Percentiles rank a stretch among this genome's conserved stretches.
These are phyloP conservation scores for Phytophthora hibernalis DNA, from an alignment of 352 stramenopile species.

Conservation along the genomic window DNA sequence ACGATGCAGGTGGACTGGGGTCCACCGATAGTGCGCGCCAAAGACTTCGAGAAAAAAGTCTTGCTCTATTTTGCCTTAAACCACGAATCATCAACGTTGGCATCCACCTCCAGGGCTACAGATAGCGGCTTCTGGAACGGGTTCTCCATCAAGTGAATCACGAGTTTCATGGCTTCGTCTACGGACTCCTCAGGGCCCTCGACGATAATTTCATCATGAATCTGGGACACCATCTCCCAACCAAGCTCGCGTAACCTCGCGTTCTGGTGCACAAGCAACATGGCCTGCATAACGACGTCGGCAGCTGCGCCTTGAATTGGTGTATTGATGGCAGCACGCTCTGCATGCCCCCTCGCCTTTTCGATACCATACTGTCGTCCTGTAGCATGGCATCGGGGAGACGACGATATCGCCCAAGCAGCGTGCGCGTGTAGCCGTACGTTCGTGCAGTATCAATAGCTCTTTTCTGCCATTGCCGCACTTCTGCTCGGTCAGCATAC, in stretches of 20 bases:
- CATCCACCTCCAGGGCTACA: slow-evolving; percentile 93
- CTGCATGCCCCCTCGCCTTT: slow-evolving; percentile 87
- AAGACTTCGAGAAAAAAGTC: slow-evolving; percentile 1
- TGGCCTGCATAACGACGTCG: slow-evolving; percentile 99
- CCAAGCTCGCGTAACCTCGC: slow-evolving; percentile 93
- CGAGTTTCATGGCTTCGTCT: slow-evolving; percentile 89
- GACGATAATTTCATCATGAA: slow-evolving; percentile 99
- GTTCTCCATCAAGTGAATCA: slow-evolving; percentile 97
- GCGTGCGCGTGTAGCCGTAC: slow-evolving; percentile 92
- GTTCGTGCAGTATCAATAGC: slow-evolving; percentile 90
- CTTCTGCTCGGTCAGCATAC: slow-evolving; percentile 95
- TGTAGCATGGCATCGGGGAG: slow-evolving; percentile 93
- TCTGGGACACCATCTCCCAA: slow-evolving; percentile 99
- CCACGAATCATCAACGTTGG: slow-evolving; percentile 97
- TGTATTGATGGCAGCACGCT: slow-evolving; percentile 99
- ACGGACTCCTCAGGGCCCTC: slow-evolving; percentile 97
- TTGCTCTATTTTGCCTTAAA: slow-evolving; percentile 98
- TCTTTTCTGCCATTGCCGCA: slow-evolving; percentile 94
- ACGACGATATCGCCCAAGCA: slow-evolving; percentile 98
- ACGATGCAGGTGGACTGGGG: too few species aligned
- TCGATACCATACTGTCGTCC: slow-evolving; percentile 59
- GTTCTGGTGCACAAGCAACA: slow-evolving; percentile 97
- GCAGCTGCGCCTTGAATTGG: slow-evolving; percentile 98
- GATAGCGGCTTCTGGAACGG: slow-evolving; percentile 94
- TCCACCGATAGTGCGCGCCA: not conserved